Evolutionary conservation across 2,329 filamentous ascomycete genomes (phyloP).

Genomic region (Akanthomyces dipterigenus): DNA sequence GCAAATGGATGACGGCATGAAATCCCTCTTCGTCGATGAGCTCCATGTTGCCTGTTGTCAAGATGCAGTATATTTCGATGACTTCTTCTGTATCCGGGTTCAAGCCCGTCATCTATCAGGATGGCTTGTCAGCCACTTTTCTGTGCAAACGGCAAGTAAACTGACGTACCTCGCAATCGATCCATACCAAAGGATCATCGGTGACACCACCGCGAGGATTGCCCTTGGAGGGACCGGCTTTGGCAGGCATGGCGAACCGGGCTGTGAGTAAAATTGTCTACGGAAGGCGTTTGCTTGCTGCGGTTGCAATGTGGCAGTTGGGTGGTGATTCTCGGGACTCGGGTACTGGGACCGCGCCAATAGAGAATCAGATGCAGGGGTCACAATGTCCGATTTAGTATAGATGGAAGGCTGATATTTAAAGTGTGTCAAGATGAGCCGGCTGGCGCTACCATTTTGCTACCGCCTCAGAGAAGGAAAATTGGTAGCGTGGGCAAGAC

Average conservation of each 20-base stretch:
- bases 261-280: background rate
- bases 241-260: constrained; percentile 5
- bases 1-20: constrained; percentile 72
- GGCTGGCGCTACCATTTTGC: background rate
- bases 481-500: background rate
- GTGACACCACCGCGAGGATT: constrained; percentile 15
- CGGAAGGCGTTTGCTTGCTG: background rate
- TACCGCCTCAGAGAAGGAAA: background rate
- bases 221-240: constrained; percentile 15
- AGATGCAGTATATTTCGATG: constrained; percentile 84
- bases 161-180: constrained; percentile 56
- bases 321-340: background rate
- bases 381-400: constrained; percentile 3
- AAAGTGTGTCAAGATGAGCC: background rate
- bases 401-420: background rate
- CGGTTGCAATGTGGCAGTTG: background rate
- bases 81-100: constrained; percentile 74
- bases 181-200: constrained; percentile 71
- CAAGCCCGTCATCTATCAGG: constrained; percentile 69
- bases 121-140: background rate
- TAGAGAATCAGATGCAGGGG: background rate
- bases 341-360: background rate
- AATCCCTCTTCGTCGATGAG: constrained; percentile 71
- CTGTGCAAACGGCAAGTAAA: background rate
- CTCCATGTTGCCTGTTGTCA: constrained; percentile 75